Conservation (phyloP, 805 yeast species). For the Candida nemodendra region DNA sequence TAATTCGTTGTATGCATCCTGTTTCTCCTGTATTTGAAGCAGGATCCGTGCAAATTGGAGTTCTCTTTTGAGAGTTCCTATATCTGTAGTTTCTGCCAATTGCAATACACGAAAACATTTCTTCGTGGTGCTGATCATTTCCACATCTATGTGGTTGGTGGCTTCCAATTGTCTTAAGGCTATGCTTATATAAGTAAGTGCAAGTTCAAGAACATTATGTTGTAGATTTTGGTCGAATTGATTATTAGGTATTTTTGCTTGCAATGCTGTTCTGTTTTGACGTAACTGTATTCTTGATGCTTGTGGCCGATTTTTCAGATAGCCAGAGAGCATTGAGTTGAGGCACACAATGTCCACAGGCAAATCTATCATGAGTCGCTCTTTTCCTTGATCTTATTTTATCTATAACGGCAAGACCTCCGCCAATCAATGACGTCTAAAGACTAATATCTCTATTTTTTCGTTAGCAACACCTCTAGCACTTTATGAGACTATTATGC, state of each 20-base stretch:
- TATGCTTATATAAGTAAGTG: conserved; percentile 9
- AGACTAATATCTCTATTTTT: too few species aligned
- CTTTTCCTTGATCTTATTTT: too few species aligned
- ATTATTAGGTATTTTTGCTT: conserved; percentile 8
- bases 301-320: conserved; percentile 6
- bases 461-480: too few species aligned
- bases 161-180: conserved; percentile 5
- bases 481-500: too few species aligned
- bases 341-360: conserved; percentile 8
- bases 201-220: too few species aligned
- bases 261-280: conserved; percentile 7
- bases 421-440: too few species aligned
- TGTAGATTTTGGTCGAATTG: too few species aligned
- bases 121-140: conserved; percentile 4
- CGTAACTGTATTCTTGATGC: background rate
- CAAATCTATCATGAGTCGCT: too few species aligned
- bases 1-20: conserved; percentile 3
- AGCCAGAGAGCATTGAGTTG: conserved; percentile 7
- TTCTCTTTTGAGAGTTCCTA: conserved; percentile 1
- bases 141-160: conserved; percentile 1
- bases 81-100: conserved; percentile 1
- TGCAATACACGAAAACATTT: conserved; percentile 15
- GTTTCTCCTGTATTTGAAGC: background rate
- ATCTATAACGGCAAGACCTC: too few species aligned
- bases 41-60: conserved; percentile 3